These are phyloP conservation scores for Alternaria sp. DNA, from an alignment of 2,329 filamentous ascomycete genomes.

Conservation along the genomic window DNA sequence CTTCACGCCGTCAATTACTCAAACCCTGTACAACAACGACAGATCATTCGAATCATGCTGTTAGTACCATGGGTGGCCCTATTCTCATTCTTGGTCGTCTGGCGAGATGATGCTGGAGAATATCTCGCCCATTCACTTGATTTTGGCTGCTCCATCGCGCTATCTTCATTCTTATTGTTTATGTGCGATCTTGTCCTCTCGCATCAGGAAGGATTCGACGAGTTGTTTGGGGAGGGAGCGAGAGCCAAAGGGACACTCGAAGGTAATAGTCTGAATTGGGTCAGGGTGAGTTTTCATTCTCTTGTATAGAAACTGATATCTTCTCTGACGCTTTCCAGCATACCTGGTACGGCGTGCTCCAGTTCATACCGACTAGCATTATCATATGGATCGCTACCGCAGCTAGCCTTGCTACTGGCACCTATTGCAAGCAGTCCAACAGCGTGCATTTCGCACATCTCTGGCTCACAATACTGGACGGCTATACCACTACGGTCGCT, in stretches of 20 bases:
- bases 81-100: conserved; percentile 38
- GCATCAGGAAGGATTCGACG: conserved; percentile 39
- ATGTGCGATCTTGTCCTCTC: conserved; percentile 45
- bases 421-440: conserved; percentile 43
- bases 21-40: conserved; percentile 42
- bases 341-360: conserved; percentile 44
- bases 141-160: conserved; percentile 42
- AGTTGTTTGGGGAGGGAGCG: conserved; percentile 38
- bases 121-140: conserved; percentile 37
- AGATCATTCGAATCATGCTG: conserved; percentile 39
- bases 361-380: conserved; percentile 42
- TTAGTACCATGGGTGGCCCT: conserved; percentile 41
- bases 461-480: conserved; percentile 40
- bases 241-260: conserved; percentile 21
- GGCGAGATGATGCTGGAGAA: conserved; percentile 26
- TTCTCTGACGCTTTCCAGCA: conserved; percentile 23
- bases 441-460: conserved; percentile 44
- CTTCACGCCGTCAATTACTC: conserved; percentile 41
- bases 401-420: conserved; percentile 34
- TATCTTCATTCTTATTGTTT: conserved; percentile 42
- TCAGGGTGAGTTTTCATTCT: conserved; percentile 31
- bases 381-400: conserved; percentile 43
- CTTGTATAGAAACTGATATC: neutral
- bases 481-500: conserved; percentile 30
- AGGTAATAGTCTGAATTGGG: conserved; percentile 32